Evolutionary conservation across 306 rosid genomes (phyloP).

Genomic region (Rosa rugosa): DNA sequence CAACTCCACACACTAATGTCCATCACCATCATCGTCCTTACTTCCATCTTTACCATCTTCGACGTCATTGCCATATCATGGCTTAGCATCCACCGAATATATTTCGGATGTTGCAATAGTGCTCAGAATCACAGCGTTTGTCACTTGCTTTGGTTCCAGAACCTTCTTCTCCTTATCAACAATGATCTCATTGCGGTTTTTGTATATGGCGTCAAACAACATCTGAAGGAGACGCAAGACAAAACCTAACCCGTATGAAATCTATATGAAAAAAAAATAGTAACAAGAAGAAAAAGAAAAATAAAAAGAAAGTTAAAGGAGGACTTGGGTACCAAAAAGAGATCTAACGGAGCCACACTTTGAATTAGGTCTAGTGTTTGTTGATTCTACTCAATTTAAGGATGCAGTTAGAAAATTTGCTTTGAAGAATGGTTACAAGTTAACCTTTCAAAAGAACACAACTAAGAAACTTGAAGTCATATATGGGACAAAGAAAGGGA

Average conservation of each 20-base stretch:
- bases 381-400: neutral
- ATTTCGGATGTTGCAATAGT: slow-evolving; percentile 3
- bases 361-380: neutral
- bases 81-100: slow-evolving; percentile 15
- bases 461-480: neutral
- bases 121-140: too few species aligned
- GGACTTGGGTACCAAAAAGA: neutral
- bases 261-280: slow-evolving; percentile 18
- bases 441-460: neutral
- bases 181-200: slow-evolving; percentile 11
- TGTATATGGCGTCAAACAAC: slow-evolving; percentile 57
- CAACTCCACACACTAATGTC: neutral
- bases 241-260: slow-evolving; percentile 72
- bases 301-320: neutral
- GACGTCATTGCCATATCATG: neutral
- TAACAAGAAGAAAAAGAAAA: neutral
- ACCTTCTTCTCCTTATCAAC: neutral
- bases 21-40: neutral
- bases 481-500: neutral
- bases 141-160: too few species aligned
- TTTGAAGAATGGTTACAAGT: neutral
- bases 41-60: neutral
- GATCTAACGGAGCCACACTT: neutral
- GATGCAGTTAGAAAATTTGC: neutral
- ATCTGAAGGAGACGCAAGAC: slow-evolving; percentile 60